These are phyloP conservation scores for Artemisia annua DNA, from an alignment of 129 eudicot genomes.

Conservation along the genomic window DNA sequence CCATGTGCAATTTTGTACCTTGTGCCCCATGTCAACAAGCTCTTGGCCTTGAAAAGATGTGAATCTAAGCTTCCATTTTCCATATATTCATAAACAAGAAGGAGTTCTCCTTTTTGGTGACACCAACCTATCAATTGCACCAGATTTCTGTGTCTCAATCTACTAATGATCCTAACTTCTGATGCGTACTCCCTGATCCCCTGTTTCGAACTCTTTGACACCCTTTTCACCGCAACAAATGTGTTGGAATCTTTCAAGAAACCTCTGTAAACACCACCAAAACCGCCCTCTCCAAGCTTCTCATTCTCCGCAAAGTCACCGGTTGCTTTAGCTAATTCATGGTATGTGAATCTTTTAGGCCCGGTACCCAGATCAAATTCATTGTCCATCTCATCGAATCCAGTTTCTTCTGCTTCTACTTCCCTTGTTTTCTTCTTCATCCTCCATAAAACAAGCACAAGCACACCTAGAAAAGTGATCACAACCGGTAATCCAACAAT, in stretches of 20 bases:
- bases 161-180: conserved; percentile 41
- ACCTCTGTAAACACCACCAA: conserved; percentile 30
- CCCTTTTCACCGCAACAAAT: neutral
- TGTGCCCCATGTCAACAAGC: conserved; percentile 26
- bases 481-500: neutral
- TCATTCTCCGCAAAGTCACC: conserved; percentile 27
- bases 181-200: conserved; percentile 6
- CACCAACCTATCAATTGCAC: conserved; percentile 48
- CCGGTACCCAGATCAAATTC: conserved; percentile 34
- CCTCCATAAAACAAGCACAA: neutral
- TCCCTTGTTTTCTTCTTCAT: conserved; percentile 11
- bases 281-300: conserved; percentile 33
- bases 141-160: conserved; percentile 40
- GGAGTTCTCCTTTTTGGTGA: conserved; percentile 25
- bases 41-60: conserved; percentile 24
- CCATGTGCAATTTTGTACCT: conserved; percentile 42
- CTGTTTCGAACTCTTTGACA: neutral
- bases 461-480: neutral
- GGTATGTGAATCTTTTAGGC: conserved; percentile 37
- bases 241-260: conserved; percentile 18
- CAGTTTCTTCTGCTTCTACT: neutral
- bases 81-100: neutral
- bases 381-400: conserved; percentile 15
- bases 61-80: neutral
- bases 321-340: conserved; percentile 30